These are phyloP conservation scores for Leccinum disarticulatum DNA, from an alignment of 768 basidiomycete species.

Conservation along the genomic window DNA sequence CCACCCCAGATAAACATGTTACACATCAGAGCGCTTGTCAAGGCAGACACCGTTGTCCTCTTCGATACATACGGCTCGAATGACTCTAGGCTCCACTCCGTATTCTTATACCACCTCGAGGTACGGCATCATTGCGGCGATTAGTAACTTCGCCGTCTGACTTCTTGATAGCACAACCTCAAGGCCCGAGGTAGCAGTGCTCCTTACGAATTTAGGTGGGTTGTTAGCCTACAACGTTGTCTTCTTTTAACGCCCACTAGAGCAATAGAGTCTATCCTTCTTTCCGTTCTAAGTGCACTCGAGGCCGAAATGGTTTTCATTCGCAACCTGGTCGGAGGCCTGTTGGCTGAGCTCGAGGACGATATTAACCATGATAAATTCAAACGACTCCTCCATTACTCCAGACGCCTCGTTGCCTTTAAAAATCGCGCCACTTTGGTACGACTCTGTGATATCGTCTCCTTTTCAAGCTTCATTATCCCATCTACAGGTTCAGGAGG, in stretches of 20 bases:
- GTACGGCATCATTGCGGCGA: constrained; percentile 38
- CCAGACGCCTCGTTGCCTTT: constrained; percentile 82
- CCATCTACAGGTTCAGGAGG: constrained; percentile 71
- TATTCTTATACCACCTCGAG: constrained; percentile 86
- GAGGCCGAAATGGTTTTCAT: constrained; percentile 97
- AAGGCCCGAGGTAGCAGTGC: constrained; percentile 65
- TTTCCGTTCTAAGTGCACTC: constrained; percentile 88
- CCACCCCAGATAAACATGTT: constrained; percentile 77
- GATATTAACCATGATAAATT: constrained; percentile 96
- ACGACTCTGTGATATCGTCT: constrained; percentile 15
- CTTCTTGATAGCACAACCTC: constrained; percentile 67
- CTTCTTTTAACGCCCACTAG: constrained; percentile 41
- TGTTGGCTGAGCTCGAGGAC: constrained; percentile 91
- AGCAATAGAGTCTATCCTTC: constrained; percentile 88
- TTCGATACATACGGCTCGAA: constrained; percentile 91
- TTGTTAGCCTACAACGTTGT: constrained; percentile 18
- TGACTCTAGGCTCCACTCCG: constrained; percentile 82
- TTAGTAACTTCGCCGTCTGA: constrained; percentile 10
- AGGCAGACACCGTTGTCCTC: constrained; percentile 86
- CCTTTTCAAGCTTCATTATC: neutral
- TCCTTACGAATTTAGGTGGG: constrained; percentile 87
- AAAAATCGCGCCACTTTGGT: constrained; percentile 89
- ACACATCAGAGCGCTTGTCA: constrained; percentile 92
- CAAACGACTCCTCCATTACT: constrained; percentile 89
- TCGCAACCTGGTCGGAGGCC: constrained; percentile 83